Percentiles rank a stretch among this genome's conserved stretches.
Conservation (phyloP, 495 filamentous ascomycete species). For the Tuber umbilicatum region DNA sequence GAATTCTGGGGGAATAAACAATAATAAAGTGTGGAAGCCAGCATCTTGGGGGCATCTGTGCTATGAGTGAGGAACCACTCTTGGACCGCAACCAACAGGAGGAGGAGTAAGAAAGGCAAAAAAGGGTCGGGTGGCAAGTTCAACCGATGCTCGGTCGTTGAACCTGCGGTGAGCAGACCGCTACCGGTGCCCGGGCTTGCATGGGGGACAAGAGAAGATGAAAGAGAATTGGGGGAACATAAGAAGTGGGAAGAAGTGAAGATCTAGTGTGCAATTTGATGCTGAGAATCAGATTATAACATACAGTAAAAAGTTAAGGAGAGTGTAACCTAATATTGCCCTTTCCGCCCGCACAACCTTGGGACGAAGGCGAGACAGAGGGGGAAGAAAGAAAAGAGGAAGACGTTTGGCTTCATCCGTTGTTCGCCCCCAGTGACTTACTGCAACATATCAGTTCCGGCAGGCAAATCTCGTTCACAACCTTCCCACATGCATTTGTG, state of each 20-base stretch:
- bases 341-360: background rate
- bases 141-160: background rate
- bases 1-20: background rate
- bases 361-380: background rate
- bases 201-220: background rate
- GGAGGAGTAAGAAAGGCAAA: background rate
- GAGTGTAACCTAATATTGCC: background rate
- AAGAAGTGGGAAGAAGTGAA: background rate
- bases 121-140: background rate
- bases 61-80: background rate
- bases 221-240: background rate
- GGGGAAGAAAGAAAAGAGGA: background rate
- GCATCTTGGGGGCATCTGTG: background rate
- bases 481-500: background rate
- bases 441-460: background rate
- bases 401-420: background rate
- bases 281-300: background rate
- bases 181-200: background rate
- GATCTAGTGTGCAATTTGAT: background rate
- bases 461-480: background rate
- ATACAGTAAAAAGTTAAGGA: background rate
- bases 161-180: background rate
- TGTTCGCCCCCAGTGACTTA: background rate
- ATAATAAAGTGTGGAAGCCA: background rate
- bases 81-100: background rate